Conservation (phyloP, 1,284 basidiomycete genomes). For the Heterobasidion parviporum region DNA sequence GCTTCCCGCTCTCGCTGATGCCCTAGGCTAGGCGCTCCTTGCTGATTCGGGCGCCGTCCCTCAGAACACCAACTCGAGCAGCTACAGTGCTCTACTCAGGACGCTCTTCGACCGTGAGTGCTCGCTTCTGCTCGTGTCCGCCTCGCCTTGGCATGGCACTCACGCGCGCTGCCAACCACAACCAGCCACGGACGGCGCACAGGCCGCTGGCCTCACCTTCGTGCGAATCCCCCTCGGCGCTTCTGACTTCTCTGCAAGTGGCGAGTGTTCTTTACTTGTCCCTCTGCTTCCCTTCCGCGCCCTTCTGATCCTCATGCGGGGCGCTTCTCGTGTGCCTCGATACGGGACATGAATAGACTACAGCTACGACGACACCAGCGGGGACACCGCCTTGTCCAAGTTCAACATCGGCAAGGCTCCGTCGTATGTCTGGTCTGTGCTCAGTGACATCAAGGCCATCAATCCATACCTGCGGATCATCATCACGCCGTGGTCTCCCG, state of each 20-base stretch:
- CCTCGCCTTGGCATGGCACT: neutral
- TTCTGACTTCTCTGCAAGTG: conserved; percentile 29
- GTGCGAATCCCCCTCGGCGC: conserved; percentile 47
- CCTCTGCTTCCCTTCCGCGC: neutral
- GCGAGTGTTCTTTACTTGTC: neutral
- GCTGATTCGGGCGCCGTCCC: neutral
- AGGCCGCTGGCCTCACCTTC: conserved; percentile 39
- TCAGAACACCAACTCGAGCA: conserved; percentile 31
- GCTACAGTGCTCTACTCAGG: conserved; percentile 36
- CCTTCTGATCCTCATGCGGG: no score
- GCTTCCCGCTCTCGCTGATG: neutral
- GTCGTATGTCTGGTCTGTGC: conserved; percentile 34
- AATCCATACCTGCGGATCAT: conserved; percentile 34
- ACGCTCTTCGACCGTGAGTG: conserved; percentile 37
- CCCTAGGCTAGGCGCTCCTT: no score
- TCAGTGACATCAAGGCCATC: conserved; percentile 37
- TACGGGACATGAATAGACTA: conserved; percentile 27
- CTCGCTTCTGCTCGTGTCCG: no score
- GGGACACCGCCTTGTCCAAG: conserved; percentile 30
- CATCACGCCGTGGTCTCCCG: conserved; percentile 43
- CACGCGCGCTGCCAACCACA: neutral
- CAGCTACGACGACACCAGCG: conserved; percentile 35
- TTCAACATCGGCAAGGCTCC: conserved; percentile 39
- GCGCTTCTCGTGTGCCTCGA: neutral
- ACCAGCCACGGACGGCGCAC: conserved; percentile 27